Conservation (phyloP, 2,329 filamentous ascomycete genomes). For the Xylaria sp. region DNA sequence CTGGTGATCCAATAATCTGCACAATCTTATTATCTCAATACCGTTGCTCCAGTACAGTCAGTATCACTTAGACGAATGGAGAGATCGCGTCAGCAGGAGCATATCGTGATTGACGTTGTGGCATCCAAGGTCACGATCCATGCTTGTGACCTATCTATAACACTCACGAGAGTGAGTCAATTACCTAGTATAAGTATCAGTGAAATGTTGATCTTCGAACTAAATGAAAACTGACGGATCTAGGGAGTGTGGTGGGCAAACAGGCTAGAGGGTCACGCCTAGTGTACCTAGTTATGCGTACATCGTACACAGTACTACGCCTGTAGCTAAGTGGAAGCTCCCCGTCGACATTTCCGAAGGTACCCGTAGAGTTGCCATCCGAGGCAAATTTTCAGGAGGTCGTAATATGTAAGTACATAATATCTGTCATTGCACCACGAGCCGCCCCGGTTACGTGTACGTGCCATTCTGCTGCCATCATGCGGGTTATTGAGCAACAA, state of each 20-base stretch:
- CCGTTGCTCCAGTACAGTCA: too few species aligned
- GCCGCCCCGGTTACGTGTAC: slow-evolving; percentile 1
- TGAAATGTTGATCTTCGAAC: slow-evolving; percentile 1
- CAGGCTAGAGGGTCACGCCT: neutral
- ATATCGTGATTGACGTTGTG: too few species aligned
- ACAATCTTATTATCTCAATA: slow-evolving; percentile 9
- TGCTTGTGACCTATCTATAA: neutral
- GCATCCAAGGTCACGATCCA: too few species aligned
- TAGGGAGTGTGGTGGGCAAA: neutral
- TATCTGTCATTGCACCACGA: slow-evolving; percentile 18
- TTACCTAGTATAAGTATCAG: neutral
- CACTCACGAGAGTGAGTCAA: neutral
- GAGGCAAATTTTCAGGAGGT: slow-evolving; percentile 30
- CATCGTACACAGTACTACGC: neutral
- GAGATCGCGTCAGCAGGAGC: too few species aligned
- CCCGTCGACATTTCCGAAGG: slow-evolving; percentile 26
- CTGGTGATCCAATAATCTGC: slow-evolving; percentile 8
- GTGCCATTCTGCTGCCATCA: neutral
- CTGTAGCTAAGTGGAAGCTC: slow-evolving; percentile 26
- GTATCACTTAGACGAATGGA: too few species aligned
- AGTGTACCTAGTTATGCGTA: neutral
- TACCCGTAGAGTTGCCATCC: slow-evolving; percentile 24
- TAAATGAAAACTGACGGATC: neutral
- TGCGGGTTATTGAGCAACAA: slow-evolving; percentile 7
- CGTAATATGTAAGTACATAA: slow-evolving; percentile 31